These are phyloP conservation scores for Chrysanthemum lavandulifolium DNA, from an alignment of 129 eudicot species.

Conservation along the genomic window DNA sequence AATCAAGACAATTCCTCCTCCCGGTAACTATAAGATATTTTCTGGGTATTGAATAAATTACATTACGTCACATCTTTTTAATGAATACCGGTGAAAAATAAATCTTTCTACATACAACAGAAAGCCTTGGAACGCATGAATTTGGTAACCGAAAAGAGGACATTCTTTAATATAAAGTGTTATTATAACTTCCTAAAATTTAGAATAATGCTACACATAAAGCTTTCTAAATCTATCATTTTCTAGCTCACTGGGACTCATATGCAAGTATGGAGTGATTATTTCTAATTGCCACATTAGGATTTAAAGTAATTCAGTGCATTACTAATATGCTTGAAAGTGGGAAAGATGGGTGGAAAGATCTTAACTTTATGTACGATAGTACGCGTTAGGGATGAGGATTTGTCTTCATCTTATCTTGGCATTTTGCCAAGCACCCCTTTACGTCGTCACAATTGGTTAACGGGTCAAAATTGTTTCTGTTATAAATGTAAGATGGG, in stretches of 20 bases:
- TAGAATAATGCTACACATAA: no score
- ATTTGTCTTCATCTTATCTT: conserved; percentile 51
- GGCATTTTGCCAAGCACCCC: neutral
- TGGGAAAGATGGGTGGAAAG: conserved; percentile 64
- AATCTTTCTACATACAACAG: neutral
- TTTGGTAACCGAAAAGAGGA: no score
- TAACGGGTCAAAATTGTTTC: no score
- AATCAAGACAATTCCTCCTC: conserved; percentile 22
- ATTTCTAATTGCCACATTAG: neutral
- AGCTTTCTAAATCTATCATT: neutral
- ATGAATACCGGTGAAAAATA: neutral
- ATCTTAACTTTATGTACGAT: conserved; percentile 55
- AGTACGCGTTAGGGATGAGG: conserved; percentile 57
- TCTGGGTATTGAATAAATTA: no score
- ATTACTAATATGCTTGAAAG: conserved; percentile 31
- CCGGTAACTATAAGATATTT: conserved; percentile 29
- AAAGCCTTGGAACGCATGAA: no score
- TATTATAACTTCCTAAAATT: neutral
- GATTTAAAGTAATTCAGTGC: neutral
- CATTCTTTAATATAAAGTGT: neutral
- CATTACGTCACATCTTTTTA: neutral
- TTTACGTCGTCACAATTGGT: no score
- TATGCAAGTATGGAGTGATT: neutral
- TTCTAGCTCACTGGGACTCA: neutral
- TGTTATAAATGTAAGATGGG: no score